Base-by-base conservation (phyloP, 2,329 filamentous ascomycete species). In the Biscogniauxia mediterranea region DNA sequence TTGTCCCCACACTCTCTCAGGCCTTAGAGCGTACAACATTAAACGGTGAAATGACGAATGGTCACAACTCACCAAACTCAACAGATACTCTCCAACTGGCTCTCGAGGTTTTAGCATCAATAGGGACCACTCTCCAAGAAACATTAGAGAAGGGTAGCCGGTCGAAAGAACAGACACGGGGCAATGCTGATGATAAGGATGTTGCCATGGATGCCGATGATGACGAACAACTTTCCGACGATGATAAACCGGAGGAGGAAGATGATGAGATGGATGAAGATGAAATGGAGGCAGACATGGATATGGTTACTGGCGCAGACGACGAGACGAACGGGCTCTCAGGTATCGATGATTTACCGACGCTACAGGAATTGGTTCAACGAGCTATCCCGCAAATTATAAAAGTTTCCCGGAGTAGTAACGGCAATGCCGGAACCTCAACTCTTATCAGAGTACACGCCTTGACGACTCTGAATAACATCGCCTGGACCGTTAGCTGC, bases 401-500 rank as follows among this genome's bases (percentile, higher is more conserved):
- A 32, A 68, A 65, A 38, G 53, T 71, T 61, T 79, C 79, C 20
- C 78, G 83, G 20, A 74, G 79, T 38, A 76, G 75, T 58, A 72
- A 78, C 9, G 69, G 71, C 9, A 75, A 76, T 58, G 78, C 80
- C 20, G 77, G 80, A 28, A 69, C 75, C 17, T 71, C 69, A 6
- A 58, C 79, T 13, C 70, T 77, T 6, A 75, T 88, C 50, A 84
- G 84, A 64, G 73, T 74, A 20, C 80, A 83, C 65, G 83, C 87
- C 19, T 75, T 90, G 23, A 83, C 84, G 1, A 82, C 85, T 17
- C 79, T 90, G 61, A 89, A 85, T 77, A 90, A 90, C 74, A 83
- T 89, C 57, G 80, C 87, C 57, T 90, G 88, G 86, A 87, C 86
- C 11, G 78, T 88, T 50, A 86, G 85, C 8, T 82, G 83, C 67